Percentiles rank a stretch among this genome's conserved stretches.
These are phyloP conservation scores for Phytophthora cryptogea DNA, from an alignment of 352 stramenopile species.

Conservation along the genomic window DNA sequence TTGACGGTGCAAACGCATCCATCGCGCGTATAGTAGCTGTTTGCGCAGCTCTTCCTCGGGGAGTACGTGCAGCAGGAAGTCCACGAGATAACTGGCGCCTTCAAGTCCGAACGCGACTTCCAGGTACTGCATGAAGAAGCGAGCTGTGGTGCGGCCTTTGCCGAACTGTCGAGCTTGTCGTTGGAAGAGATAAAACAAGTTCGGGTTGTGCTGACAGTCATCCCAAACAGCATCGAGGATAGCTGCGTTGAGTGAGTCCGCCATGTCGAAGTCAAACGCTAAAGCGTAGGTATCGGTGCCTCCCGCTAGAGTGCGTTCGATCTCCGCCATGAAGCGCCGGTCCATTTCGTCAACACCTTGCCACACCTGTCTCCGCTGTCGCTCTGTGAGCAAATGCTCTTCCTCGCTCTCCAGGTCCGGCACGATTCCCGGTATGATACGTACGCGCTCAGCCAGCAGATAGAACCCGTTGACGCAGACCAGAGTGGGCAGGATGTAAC, in stretches of 20 bases:
- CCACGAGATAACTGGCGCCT: slow-evolving; percentile 74
- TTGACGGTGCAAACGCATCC: slow-evolving; percentile 67
- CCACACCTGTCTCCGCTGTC: slow-evolving; percentile 55
- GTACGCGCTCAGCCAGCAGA: slow-evolving; percentile 45
- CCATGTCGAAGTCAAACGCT: slow-evolving; percentile 61
- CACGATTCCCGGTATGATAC: slow-evolving; percentile 9
- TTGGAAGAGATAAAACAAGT: slow-evolving; percentile 84
- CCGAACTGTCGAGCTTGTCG: slow-evolving; percentile 79
- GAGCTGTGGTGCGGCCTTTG: slow-evolving; percentile 54
- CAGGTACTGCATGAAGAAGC: slow-evolving; percentile 79
- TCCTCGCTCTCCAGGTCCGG: slow-evolving; percentile 15
- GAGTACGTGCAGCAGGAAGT: slow-evolving; percentile 83
- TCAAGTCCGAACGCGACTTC: slow-evolving; percentile 81
- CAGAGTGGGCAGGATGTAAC: slow-evolving; percentile 77
- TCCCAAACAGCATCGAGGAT: slow-evolving; percentile 86
- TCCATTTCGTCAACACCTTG: slow-evolving; percentile 80
- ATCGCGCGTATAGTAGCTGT: slow-evolving; percentile 63
- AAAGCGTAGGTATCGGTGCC: slow-evolving; percentile 22
- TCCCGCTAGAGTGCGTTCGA: slow-evolving; percentile 49
- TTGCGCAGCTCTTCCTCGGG: slow-evolving; percentile 68
- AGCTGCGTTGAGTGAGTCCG: slow-evolving; percentile 70
- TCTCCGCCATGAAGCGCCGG: slow-evolving; percentile 61
- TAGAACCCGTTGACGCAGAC: slow-evolving; percentile 75
- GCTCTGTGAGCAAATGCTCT: slow-evolving; percentile 15
- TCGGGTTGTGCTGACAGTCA: slow-evolving; percentile 85